These are phyloP conservation scores for Saccharomycopsis sp. DNA, from an alignment of 805 yeast species.

Conservation along the genomic window DNA sequence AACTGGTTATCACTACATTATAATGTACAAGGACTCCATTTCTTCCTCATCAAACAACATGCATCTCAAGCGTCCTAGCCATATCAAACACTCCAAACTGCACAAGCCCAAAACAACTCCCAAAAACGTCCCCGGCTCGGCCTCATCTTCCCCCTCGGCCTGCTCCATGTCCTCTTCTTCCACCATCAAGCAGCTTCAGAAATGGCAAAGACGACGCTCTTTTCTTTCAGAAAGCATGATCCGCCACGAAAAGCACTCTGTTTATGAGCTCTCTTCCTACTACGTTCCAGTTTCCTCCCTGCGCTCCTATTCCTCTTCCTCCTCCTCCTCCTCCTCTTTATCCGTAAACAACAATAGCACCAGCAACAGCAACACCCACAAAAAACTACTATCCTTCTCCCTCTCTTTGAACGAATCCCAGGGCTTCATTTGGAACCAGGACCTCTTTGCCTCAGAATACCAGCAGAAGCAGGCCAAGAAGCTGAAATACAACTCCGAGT, in stretches of 20 bases:
- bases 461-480: slow-evolving; percentile 35
- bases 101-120: no score
- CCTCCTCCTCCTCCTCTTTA: background rate
- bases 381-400: slow-evolving; percentile 28
- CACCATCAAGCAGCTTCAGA: background rate
- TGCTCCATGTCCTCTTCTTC: no score
- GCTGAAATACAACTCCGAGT: background rate
- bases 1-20: no score
- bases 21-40: no score
- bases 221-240: slow-evolving; percentile 52
- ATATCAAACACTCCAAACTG: no score
- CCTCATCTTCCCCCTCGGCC: no score
- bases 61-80: no score
- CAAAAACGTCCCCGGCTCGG: no score
- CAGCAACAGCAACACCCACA: background rate
- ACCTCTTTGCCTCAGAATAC: slow-evolving; percentile 61
- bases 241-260: slow-evolving; percentile 43
- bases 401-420: slow-evolving; percentile 53
- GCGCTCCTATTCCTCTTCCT: background rate
- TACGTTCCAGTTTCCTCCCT: slow-evolving; percentile 19
- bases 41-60: no score
- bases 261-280: slow-evolving; percentile 34
- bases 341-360: background rate
- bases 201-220: slow-evolving; percentile 44
- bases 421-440: slow-evolving; percentile 73